Evolutionary conservation across 2,329 filamentous ascomycete species (phyloP), one percentile per base, ranked within the genome.

Genomic region (Fusarium brachygibbosum): DNA sequence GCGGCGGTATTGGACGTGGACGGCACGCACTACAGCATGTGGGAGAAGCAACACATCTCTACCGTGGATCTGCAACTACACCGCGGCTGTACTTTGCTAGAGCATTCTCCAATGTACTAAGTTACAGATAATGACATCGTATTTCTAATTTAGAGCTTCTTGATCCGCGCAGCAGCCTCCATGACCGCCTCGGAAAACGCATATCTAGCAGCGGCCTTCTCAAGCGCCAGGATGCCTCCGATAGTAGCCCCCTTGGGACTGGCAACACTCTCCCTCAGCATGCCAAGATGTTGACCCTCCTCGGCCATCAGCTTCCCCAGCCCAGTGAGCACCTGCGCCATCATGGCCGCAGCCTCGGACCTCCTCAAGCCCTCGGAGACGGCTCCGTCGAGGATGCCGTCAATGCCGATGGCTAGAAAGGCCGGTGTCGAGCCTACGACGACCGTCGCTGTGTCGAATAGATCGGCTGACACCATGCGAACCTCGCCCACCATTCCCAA

Each of bases 401-500:
- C 56, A 44, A 59, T 40, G 12, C 34, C 40, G 13, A 59, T 51
- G 28, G 56, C 35, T 29, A 59, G 34, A 38, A 59, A 53, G 16
- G 56, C 56, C 48, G 51, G 51, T 34, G 56, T 53, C 23, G 56
- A 59, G 13, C 56, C 56, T 37, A 59, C 56, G 9, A 59, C 34
- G 34, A 59, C 23, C 16, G 56, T 53, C 32, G 48, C 56, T 40
- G 51, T 59, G 41, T 59, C 56, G 19, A 59, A 59, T 31, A 59
- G n/a, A 12, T 59, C 56, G 21, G 56, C 35, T 34, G 56, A 42
- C 21, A 59, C 29, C 11, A 59, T 37, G 29, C 51, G 51, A 51
- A 59, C 56, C 9, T 46, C n/a, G 8, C 56, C 56, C n/a, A 59
- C 51, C 49, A 53, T 51, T 23, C 44, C 48, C 42, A 59, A 48